phyloP scores from a whole-genome alignment of 2,329 filamentous ascomycete genomes.

The Scedosporium minutisporum region DNA sequence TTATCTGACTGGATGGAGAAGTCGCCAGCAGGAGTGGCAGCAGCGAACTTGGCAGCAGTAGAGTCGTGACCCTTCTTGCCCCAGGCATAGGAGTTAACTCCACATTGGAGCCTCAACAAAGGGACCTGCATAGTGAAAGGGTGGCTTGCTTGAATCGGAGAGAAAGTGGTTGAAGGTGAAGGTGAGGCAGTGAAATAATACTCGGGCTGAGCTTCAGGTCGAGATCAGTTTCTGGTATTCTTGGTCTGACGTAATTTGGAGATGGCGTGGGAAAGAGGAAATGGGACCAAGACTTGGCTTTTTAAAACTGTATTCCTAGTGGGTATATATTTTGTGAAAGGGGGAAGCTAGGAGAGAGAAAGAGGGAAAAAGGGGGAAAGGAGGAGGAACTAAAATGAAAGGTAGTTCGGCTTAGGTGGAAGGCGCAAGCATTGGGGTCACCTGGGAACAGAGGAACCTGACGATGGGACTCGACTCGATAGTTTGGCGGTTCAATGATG shows the following conservation, averaged over 20 bases:
- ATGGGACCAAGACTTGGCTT: background rate
- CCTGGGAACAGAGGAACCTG: background rate
- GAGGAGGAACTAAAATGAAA: background rate
- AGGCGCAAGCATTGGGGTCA: background rate
- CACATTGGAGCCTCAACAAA: conserved; percentile 76
- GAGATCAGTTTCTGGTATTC: background rate
- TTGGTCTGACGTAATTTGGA: background rate
- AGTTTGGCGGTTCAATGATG: background rate
- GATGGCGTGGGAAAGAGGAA: background rate
- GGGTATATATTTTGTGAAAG: background rate
- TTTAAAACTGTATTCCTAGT: background rate
- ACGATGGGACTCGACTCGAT: background rate
- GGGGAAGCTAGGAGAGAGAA: background rate
- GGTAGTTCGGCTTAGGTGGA: background rate
- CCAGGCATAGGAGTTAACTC: conserved; percentile 98
- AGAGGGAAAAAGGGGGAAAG: background rate
- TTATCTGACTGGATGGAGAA: conserved; percentile 76
- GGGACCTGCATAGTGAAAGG: conserved; percentile 58
- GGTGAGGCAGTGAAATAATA: background rate
- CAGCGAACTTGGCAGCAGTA: conserved; percentile 80
- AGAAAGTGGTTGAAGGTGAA: background rate
- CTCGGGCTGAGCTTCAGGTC: too few species aligned
- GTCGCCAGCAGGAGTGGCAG: conserved; percentile 66
- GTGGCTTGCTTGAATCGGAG: background rate
- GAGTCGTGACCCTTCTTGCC: conserved; percentile 85